Percentiles rank a stretch among this genome's conserved stretches.
Conservation (phyloP, 371 early-diverging fungal species). For the Syncephalastrum sp. region DNA sequence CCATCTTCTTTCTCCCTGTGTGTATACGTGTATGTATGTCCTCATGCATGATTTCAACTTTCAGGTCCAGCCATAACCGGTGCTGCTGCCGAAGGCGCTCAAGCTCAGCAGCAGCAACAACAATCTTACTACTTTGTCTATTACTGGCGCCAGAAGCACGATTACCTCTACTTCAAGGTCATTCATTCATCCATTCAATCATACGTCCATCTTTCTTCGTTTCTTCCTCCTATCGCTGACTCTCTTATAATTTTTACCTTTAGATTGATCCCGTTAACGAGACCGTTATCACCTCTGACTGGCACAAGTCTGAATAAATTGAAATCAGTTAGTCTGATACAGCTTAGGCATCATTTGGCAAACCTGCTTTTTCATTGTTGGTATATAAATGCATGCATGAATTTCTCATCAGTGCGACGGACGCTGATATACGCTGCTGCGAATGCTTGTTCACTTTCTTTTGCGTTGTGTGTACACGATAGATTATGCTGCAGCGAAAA, state of each 20-base stretch:
- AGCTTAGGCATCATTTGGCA: too few species aligned
- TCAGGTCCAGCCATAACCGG: conserved; percentile 22
- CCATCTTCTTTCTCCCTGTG: too few species aligned
- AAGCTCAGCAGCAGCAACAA: conserved; percentile 8
- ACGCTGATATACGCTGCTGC: too few species aligned
- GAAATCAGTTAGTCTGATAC: too few species aligned
- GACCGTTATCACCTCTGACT: conserved; percentile 42
- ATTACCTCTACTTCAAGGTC: conserved; percentile 60
- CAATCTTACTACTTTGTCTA: conserved; percentile 53
- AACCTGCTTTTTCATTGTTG: too few species aligned
- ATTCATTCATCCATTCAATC: not conserved
- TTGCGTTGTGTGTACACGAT: too few species aligned
- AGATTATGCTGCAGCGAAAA: too few species aligned
- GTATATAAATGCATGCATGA: too few species aligned
- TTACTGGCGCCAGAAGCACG: conserved; percentile 64
- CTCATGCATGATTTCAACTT: conserved; percentile 3
- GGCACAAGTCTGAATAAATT: conserved; percentile 34
- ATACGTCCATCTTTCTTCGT: not conserved
- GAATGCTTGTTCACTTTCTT: too few species aligned
- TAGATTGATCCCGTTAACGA: conserved; percentile 48
- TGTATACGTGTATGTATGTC: not conserved
- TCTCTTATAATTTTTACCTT: not conserved
- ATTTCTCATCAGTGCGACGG: too few species aligned
- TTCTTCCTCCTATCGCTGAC: not conserved
- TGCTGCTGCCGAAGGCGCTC: conserved; percentile 8